These are phyloP conservation scores for Sarcodon aspratus DNA, from an alignment of 768 basidiomycete species.

Conservation along the genomic window DNA sequence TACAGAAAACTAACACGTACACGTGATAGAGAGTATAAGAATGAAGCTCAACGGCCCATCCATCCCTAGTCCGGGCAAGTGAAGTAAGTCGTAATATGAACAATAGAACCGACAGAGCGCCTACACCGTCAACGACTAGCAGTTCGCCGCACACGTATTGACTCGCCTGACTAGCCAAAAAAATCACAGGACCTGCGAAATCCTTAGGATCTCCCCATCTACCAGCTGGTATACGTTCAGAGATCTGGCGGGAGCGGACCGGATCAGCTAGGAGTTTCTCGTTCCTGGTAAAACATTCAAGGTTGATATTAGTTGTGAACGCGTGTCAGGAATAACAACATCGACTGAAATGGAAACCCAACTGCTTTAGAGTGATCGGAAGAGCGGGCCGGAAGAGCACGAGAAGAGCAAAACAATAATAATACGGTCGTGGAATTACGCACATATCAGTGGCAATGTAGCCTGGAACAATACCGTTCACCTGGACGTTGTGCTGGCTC, in stretches of 20 bases:
- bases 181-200: conserved; percentile 58
- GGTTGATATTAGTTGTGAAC: background rate
- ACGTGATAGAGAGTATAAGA: background rate
- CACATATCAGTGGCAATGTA: conserved; percentile 88
- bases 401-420: background rate
- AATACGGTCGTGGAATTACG: conserved; percentile 10
- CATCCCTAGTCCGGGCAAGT: conserved; percentile 10
- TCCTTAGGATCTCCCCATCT: conserved; percentile 58
- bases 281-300: conserved; percentile 34
- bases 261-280: conserved; percentile 52
- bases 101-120: conserved; percentile 14
- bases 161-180: conserved; percentile 51
- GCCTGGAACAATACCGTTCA: conserved; percentile 82
- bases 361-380: background rate
- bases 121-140: conserved; percentile 57
- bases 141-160: conserved; percentile 63
- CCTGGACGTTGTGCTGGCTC: conserved; percentile 79
- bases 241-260: conserved; percentile 49
- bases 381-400: background rate
- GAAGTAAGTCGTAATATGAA: conserved; percentile 2
- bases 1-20: too few relatives aligned
- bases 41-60: conserved; percentile 13
- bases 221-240: conserved; percentile 58
- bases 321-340: background rate
- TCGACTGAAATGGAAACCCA: background rate